Conservation (phyloP, 345 rosid species). For the Eucalyptus decipiens region DNA sequence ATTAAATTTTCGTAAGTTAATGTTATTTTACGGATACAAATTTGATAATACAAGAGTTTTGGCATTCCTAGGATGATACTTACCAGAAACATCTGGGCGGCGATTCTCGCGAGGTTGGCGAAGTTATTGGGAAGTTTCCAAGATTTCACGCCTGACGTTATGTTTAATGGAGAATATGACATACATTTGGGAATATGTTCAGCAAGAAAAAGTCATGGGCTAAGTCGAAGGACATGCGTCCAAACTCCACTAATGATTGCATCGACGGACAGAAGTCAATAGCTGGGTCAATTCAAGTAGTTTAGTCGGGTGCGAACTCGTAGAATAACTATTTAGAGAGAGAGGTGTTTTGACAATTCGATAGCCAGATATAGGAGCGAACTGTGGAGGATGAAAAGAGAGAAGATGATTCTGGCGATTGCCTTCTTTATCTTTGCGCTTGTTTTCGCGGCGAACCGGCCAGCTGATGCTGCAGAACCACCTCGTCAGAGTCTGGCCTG, state of each 20-base stretch:
- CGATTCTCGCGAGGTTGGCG: background rate
- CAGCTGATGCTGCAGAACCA: background rate
- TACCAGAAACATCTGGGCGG: background rate
- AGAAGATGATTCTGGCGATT: background rate
- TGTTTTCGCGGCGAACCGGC: background rate
- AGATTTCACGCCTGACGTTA: background rate
- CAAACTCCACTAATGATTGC: background rate
- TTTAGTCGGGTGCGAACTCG: background rate
- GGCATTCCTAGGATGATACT: background rate
- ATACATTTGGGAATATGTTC: background rate
- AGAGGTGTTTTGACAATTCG: background rate
- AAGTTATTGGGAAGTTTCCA: background rate
- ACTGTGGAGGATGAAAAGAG: fast-evolving
- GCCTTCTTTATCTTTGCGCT: background rate
- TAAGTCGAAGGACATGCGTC: background rate
- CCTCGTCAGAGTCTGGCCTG: background rate
- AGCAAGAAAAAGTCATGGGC: background rate
- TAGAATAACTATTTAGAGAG: background rate
- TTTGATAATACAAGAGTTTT: background rate
- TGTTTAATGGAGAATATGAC: background rate
- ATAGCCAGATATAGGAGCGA: background rate
- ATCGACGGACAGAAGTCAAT: background rate
- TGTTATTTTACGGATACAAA: background rate
- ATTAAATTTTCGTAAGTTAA: too few relatives aligned
- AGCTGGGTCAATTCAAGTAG: background rate